Base-by-base conservation (phyloP, 768 basidiomycete genomes). In the Sarcodon aspratus region DNA sequence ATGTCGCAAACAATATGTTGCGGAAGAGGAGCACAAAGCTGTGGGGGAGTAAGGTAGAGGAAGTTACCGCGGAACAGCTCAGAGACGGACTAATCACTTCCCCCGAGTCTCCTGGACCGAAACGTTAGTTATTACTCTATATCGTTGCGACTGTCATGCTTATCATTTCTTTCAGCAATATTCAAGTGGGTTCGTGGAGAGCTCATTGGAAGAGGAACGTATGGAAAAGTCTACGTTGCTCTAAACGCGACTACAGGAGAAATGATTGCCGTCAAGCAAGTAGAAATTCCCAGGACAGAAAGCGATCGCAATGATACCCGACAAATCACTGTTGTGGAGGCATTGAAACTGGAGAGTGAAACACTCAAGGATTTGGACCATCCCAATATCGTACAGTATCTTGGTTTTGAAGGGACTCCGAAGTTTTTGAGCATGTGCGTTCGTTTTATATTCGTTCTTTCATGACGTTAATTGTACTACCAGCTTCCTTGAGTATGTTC, bases 261-360 rank as follows among this genome's bases (percentile, higher is more conserved):
- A 66, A 95, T 97, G 90, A 93, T 98, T 58, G 96, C 96, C 13
- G 96, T 99, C 54, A 99, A 99, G 66, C 96, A 98, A 66, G 96
- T 99, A 44, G 96, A 98, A 63, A 78, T 94, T 50, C 95, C 96
- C 1, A 79, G 80, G 46, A 94, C 92, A 7, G 80, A 82, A 13
- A 91, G 87, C 58, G 96, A 99, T 67, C 88, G 85, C 64, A 85
- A 80, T 54, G 93, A 98, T 64, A 74, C 78, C 13, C 78, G 93
- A 33, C 93, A 95, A 57, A 70, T 77, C 48, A 79, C 78, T 31
- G 82, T 94, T 53, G 88, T 99, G 51, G 85, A 93, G 57, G 93
- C 94, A 1, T 68, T 98, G 53, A 92, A 95, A 64, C 73, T 88
- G 58, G 96, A 98, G 71, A 96, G 92, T 60, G 93, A 96, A 67